phyloP scores from a whole-genome alignment of 108 stramenopile genomes.

The Pseudonitzschia delicatissima region DNA sequence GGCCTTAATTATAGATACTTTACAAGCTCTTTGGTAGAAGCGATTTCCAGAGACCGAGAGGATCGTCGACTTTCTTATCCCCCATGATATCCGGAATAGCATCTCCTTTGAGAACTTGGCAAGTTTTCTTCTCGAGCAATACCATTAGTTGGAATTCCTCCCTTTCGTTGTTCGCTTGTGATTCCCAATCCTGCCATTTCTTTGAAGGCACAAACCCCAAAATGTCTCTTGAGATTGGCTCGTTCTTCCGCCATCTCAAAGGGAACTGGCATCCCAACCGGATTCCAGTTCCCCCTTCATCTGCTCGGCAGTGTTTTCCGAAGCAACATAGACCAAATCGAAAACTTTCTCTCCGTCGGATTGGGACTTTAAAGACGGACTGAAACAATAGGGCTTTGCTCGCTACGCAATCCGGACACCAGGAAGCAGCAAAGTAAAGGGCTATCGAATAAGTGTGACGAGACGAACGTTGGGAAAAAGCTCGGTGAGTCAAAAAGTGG shows the following conservation, averaged over 20 bases:
- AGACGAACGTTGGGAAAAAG: too few species aligned
- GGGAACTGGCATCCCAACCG: conserved; percentile 12
- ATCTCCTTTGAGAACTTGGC: conserved; percentile 15
- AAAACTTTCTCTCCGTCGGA: conserved; percentile 1
- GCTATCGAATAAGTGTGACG: not conserved
- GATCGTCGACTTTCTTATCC: not conserved
- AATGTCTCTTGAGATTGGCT: conserved; percentile 31
- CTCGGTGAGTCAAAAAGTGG: too few species aligned
- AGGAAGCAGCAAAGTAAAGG: conserved; percentile 36
- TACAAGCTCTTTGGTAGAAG: not conserved
- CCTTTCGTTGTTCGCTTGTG: conserved; percentile 24
- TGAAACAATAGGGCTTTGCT: conserved; percentile 19
- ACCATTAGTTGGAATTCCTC: conserved; percentile 44
- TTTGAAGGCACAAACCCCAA: conserved; percentile 35
- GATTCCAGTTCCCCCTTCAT: conserved; percentile 21
- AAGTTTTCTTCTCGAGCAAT: conserved; percentile 23
- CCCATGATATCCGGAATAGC: conserved; percentile 34
- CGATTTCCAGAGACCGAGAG: conserved; percentile 17
- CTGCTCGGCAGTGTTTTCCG: conserved; percentile 25
- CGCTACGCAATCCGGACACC: conserved; percentile 41
- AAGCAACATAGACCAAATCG: conserved; percentile 41
- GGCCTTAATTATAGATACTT: too few species aligned
- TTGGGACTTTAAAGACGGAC: conserved; percentile 7
- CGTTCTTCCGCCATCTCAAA: conserved; percentile 36
- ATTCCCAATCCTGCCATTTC: conserved; percentile 31